Evolutionary conservation across 2,329 filamentous ascomycete genomes (phyloP), one percentile per base, ranked within the genome.

Genomic region (Chaetomiaceae sp.): DNA sequence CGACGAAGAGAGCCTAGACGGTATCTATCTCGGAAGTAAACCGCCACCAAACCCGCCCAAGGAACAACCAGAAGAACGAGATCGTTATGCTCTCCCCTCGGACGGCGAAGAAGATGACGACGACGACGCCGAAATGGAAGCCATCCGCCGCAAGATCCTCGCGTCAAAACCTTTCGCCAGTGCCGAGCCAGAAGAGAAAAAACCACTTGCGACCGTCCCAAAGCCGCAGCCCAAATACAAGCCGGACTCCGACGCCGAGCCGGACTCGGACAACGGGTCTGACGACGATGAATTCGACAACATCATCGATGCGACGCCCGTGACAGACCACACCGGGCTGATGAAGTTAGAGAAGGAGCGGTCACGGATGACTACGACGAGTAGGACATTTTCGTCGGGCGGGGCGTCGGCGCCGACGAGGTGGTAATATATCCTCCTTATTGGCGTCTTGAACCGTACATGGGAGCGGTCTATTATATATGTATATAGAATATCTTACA

Each of bases 251-350:
- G 83, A 89, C 48, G 80, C 80, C 2, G 82, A 87, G 64, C 84
- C 87, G 1, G 87, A 87, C 55, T 89, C 85, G 3, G 87, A 90
- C 57, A 81, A 86, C 51, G 79, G 56, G 8, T 68, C 42, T 75
- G 79, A 69, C 42, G 67, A 59, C 5, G 69, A 63, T 42, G 86
- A 90, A 45, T 96, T 97, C 65, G 92, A 97, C 65, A 86, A 86
- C 60, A 95, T 99, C 69, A 95, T 96, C 65, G 84, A 91, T 62
- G 92, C 94, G 0, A 92, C 89, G 3, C 90, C 90, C 0, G 82
- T 95, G 16, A 96, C 91, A 0, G 92, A 96, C 67, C 82, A 86
- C 50, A 88, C 87, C 11, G 92, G 92, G 0, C 64, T 84, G 51
- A 68, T 71, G 2, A 80, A 73, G 67, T 67, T 84, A 37, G 78